Base-by-base conservation (phyloP, 805 yeast species). In the Saturnispora galanensis region DNA sequence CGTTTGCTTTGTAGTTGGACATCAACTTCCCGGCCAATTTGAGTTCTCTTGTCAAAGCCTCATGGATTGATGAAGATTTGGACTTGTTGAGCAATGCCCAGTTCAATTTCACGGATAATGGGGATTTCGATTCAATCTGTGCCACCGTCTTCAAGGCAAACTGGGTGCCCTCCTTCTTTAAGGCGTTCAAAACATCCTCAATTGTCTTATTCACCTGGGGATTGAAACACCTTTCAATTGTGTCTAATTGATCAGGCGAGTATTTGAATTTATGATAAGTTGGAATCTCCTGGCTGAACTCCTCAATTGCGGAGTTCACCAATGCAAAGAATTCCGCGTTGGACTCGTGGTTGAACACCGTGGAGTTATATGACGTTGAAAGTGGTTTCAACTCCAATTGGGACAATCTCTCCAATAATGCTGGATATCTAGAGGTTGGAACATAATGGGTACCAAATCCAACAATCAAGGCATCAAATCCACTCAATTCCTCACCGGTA, bases 401-500 rank as follows among this genome's bases (percentile, higher is more conserved):
- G 8, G 83, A 71, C 48, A 90, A 70, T 51, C 95, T 76, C 42
- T 69, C 70, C 50, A 75, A 72, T 53, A 90, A 71, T 21, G 75
- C 79, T 1, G 70, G 71, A 41, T 88, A 59, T 51, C 81, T 75
- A 48, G 71, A 75, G 31, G 81, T 69, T 13, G 86, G 80, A 28
- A 90, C 81, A 58, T 79, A 93, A 61, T 93, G 98, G 11, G 97
- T 87, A 35, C 96, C 95, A 51, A 83, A 73, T 30, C 97, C 97
- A 8, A 82, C 72, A 51, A 81, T 62, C 56, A 86, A 81, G n/a
- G 83, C 80, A 58, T 90, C 97, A 51, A 72, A 67, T 12, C 97
- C 97, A 45, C 67, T 62, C 47, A 93, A 64, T 16, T 81, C 72
- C 50, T 81, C 84, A 39, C 96, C 95, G 1, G 97, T 89, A 53